Evolutionary conservation across 2,329 filamentous ascomycete genomes (phyloP), one percentile per base, ranked within the genome.

Genomic region (Cyclaneusma minus): DNA sequence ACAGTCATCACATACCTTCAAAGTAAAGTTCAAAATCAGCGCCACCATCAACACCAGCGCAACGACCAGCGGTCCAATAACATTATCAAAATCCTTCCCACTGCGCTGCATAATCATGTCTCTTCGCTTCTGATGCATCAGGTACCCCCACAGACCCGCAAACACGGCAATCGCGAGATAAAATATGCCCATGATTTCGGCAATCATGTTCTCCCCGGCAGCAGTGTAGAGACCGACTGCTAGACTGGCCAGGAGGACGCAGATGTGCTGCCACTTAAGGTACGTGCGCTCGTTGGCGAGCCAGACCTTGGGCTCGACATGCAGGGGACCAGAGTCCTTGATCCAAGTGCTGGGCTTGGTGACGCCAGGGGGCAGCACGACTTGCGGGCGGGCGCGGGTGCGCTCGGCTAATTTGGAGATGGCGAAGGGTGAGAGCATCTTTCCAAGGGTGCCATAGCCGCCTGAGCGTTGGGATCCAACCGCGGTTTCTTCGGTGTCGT

Each of bases 271-370:
- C 89, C 89, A 98, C 53, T 94, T 95, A 52, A 98, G 76, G 49
- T 94, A 98, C 0, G 89, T 98, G 34, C 89, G 77, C 56, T 98
- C 87, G 52, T 98, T 98, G 29, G 89, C 89, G 30, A 98, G 74
- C 87, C 89, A 98, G 16, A 98, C 87, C 55, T 98, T 98, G 34
- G 83, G 84, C 56, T 98, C 89, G 30, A 98, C 83, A 47, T 84
- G 79, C 37, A 95, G 67, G 18, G 84, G 80, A 3, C 89, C 87
- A 17, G 78, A 68, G 52, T 98, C 91, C 59, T 98, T 98, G 61
- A 98, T 81, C 74, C 87, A 91, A 37, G 72, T 64, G 6, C 67
- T 70, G 2, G 89, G 89, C 45, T 91, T 74, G 13, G 68, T 68
- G n/a, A 98, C 82, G 16, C 89, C 89, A 14, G 84, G 79, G 1